phyloP scores from a whole-genome alignment of 306 rosid species.

The Senna tora region DNA sequence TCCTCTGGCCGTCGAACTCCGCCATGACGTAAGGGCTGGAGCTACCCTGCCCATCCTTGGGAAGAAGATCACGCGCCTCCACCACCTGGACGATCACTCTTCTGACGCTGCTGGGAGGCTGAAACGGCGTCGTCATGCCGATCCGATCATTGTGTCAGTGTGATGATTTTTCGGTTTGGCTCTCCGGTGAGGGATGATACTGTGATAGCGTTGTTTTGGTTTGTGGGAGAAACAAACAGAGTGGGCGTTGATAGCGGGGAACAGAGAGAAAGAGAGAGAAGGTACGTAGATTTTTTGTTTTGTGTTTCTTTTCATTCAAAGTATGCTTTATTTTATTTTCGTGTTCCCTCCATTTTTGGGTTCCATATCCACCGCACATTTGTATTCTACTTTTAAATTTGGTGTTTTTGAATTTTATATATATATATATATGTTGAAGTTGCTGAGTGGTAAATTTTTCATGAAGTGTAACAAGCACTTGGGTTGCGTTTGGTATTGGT shows the following conservation, averaged over 20 bases:
- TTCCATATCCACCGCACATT: too few relatives aligned
- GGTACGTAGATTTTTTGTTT: background rate
- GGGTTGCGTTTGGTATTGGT: too few relatives aligned
- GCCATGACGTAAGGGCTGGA: constrained; percentile 91
- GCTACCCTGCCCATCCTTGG: constrained; percentile 95
- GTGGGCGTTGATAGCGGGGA: constrained; percentile 62
- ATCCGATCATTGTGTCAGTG: constrained; percentile 51
- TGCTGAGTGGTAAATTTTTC: too few relatives aligned
- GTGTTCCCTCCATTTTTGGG: too few relatives aligned
- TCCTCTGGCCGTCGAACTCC: constrained; percentile 82
- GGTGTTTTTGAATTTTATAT: too few relatives aligned
- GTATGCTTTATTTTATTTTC: background rate
- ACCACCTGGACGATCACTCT: constrained; percentile 69
- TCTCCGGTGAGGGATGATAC: too few relatives aligned
- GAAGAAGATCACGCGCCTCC: constrained; percentile 87
- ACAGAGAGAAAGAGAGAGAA: background rate
- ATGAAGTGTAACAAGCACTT: too few relatives aligned
- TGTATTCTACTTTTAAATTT: too few relatives aligned
- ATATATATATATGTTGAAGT: too few relatives aligned
- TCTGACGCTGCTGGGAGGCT: constrained; percentile 43
- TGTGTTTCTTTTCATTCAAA: constrained; percentile 25
- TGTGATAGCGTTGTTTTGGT: background rate
- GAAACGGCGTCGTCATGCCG: constrained; percentile 66
- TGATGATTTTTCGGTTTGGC: background rate
- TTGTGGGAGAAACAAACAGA: constrained; percentile 1